Evolutionary conservation across 306 rosid species (phyloP), one percentile per base, ranked within the genome.

Genomic region (Purshia tridentata): DNA sequence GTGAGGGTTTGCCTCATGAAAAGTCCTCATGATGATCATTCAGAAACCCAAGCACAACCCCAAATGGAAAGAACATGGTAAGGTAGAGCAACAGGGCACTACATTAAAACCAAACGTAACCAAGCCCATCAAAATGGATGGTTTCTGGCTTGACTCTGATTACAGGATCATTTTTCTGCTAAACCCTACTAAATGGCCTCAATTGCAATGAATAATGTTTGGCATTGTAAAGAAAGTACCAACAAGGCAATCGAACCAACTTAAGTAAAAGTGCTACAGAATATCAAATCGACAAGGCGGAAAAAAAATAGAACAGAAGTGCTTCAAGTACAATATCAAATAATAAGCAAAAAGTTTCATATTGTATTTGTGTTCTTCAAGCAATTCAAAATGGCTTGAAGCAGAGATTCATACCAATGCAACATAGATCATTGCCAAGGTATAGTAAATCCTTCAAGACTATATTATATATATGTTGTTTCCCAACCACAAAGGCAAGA

Each of bases 391-490:
- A 47, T 29, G 68, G 40, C 35, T 48, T 46, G 73, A 19, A 78
- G 69, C 22, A 65, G 6, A 49, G 23, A 68, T 41, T n/a, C n/a
- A 20, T 35, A 50, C 10, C 40, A 61, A 67, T 72, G 69, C 79
- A 72, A 47, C 53, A 75, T 61, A 69, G 49, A 71, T 37, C 8
- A 56, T 64, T 56, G 51, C 49, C 50, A 67, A 70, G 65, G 73
- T 58, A 72, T 50, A 68, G n/a, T 55, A 66, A 73, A 68, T 66
- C 64, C 62, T 39, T 46, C 75, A 48, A 67, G 72, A 82, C 39
- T 70, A 77, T 78, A 81, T 29, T 70, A 77, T 77, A 74, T 77
- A 70, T 87, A 74, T 80, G 80, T 49, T 51, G 69, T 75, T 65
- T 77, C 77, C 72, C 40, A 76, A 77, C 63, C 2, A 29, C 35